Percentiles rank a stretch among this genome's conserved stretches.
phyloP scores from a whole-genome alignment of 1,139 yeast species.

The Casaregolazyma lundiana region DNA sequence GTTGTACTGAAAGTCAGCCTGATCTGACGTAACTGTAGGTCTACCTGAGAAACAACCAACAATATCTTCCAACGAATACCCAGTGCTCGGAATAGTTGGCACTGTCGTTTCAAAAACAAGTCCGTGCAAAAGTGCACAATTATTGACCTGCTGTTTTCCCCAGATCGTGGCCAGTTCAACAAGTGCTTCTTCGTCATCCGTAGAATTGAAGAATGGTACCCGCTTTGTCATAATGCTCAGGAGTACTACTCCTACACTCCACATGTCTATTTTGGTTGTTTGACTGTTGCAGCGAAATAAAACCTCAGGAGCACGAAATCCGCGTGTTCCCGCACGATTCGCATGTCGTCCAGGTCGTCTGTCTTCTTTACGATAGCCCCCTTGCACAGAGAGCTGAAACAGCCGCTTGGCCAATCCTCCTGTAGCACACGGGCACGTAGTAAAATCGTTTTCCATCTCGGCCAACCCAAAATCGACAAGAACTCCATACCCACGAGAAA shows the following conservation, averaged over 20 bases:
- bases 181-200: constrained; percentile 88
- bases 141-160: constrained; percentile 69
- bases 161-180: constrained; percentile 80
- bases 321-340: constrained; percentile 96
- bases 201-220: constrained; percentile 83
- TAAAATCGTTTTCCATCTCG: constrained; percentile 40
- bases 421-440: constrained; percentile 21
- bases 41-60: constrained; percentile 36
- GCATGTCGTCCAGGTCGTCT: constrained; percentile 81
- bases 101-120: constrained; percentile 71
- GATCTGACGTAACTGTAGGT: constrained; percentile 12
- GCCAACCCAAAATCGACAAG: constrained; percentile 92
- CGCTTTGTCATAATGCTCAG: constrained; percentile 66
- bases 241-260: constrained; percentile 90
- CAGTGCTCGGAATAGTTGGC: constrained; percentile 39
- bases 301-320: constrained; percentile 94
- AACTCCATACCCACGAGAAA: constrained; percentile 71
- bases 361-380: constrained; percentile 35
- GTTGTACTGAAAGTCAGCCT: constrained; percentile 14
- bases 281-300: constrained; percentile 83
- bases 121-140: constrained; percentile 83
- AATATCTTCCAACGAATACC: constrained; percentile 34
- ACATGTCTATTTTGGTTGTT: constrained; percentile 73
- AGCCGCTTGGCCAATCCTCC: constrained; percentile 19
- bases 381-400: constrained; percentile 24